Evolutionary conservation across 2,329 filamentous ascomycete species (phyloP).

Genomic region (Botryotinia globosa): DNA sequence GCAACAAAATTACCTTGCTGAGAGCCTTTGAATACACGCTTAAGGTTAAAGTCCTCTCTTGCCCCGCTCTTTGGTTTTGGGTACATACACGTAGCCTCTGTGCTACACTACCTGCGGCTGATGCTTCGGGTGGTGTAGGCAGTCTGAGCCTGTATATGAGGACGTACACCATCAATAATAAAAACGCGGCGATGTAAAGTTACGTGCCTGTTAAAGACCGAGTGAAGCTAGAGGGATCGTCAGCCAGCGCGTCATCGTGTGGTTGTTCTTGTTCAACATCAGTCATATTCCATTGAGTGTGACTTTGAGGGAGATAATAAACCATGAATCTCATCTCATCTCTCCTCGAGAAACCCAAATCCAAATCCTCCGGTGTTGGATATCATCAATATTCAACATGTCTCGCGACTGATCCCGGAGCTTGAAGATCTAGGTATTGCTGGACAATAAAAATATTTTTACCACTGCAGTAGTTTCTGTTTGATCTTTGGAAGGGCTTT

Average conservation of each 20-base stretch:
- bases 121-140: not conserved
- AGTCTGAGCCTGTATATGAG: not conserved
- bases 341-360: not conserved
- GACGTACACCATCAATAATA: not conserved
- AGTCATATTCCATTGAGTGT: not conserved
- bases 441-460: no score
- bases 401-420: not conserved
- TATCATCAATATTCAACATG: not conserved
- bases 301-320: not conserved
- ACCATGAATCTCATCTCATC: not conserved
- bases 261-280: not conserved
- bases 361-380: not conserved
- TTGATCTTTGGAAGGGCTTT: not conserved
- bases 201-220: not conserved
- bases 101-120: not conserved
- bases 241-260: not conserved
- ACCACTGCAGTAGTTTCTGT: not conserved
- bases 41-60: not conserved
- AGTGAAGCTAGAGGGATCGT: not conserved
- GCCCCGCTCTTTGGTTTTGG: not conserved
- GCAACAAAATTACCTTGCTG: not conserved
- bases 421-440: not conserved
- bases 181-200: not conserved
- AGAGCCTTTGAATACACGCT: not conserved
- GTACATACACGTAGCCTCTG: not conserved